Evolutionary conservation across 2,329 filamentous ascomycete genomes (phyloP).

Genomic region (Ciborinia camelliae): DNA sequence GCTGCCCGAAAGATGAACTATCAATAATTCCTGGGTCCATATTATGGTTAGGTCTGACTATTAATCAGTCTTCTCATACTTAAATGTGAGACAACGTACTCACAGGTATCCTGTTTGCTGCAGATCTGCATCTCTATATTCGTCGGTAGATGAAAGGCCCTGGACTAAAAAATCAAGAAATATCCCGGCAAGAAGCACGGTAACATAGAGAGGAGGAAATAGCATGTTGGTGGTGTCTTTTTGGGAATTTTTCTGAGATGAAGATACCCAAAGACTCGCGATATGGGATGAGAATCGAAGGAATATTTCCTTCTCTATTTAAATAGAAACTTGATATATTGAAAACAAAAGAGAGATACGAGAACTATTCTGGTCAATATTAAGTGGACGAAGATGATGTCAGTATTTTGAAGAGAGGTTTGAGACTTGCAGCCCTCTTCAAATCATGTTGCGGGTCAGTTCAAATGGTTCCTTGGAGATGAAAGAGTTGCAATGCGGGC

Average conservation of each 20-base stretch:
- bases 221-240: not conserved
- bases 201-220: not conserved
- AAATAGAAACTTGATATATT: not conserved
- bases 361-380: too few species aligned
- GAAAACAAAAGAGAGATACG: not conserved
- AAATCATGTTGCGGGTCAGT: not conserved
- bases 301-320: not conserved
- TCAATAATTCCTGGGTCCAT: constrained; percentile 58
- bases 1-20: constrained; percentile 52
- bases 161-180: not conserved
- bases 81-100: not conserved
- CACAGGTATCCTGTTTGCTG: constrained; percentile 14
- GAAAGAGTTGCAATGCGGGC: not conserved
- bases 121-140: constrained; percentile 15
- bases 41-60: constrained; percentile 49
- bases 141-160: constrained; percentile 3
- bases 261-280: not conserved
- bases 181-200: not conserved
- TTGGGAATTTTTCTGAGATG: not conserved
- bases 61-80: not conserved
- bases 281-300: not conserved
- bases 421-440: not conserved
- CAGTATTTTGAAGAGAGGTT: not conserved
- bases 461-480: not conserved
- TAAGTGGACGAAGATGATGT: not conserved